A percentile compares a stretch with the other conserved stretches of the same genome.
phyloP scores from a whole-genome alignment of 352 stramenopile species.

The Phytophthora multivora region DNA sequence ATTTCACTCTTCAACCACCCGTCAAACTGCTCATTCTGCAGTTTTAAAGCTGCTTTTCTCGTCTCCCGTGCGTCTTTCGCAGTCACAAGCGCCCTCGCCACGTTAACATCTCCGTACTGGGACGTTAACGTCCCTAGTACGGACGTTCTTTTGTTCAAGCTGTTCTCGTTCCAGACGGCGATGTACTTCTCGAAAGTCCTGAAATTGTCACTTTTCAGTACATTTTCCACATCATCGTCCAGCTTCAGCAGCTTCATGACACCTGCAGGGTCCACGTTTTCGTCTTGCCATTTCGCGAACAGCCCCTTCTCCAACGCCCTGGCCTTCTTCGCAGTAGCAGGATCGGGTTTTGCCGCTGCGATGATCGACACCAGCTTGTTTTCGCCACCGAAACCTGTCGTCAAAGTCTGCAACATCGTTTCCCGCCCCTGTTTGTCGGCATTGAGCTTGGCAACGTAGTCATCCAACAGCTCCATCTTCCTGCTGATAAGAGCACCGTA shows the following conservation, averaged over 20 bases:
- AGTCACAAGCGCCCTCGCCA: conserved; percentile 1
- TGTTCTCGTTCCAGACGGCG: not conserved
- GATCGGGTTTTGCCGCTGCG: not conserved
- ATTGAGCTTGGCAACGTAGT: conserved; percentile 1
- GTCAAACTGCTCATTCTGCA: not conserved
- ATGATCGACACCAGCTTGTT: not conserved
- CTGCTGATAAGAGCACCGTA: not conserved
- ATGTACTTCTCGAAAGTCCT: conserved; percentile 4
- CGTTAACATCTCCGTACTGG: not conserved
- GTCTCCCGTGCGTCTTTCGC: not conserved
- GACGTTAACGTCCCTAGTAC: not conserved
- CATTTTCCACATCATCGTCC: not conserved
- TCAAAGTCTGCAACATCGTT: conserved; percentile 5
- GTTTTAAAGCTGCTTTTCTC: not conserved
- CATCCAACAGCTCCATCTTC: not conserved
- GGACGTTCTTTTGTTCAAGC: not conserved
- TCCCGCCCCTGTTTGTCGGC: not conserved
- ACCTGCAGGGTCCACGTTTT: not conserved
- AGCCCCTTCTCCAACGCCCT: not conserved
- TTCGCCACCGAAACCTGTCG: conserved; percentile 4
- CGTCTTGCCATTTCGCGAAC: not conserved
- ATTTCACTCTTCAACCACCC: not conserved
- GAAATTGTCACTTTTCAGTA: conserved; percentile 2
- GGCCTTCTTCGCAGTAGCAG: not conserved
- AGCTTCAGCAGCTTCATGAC: conserved; percentile 1